Conservation (phyloP, 306 rosid genomes). For the Vicia villosa region DNA sequence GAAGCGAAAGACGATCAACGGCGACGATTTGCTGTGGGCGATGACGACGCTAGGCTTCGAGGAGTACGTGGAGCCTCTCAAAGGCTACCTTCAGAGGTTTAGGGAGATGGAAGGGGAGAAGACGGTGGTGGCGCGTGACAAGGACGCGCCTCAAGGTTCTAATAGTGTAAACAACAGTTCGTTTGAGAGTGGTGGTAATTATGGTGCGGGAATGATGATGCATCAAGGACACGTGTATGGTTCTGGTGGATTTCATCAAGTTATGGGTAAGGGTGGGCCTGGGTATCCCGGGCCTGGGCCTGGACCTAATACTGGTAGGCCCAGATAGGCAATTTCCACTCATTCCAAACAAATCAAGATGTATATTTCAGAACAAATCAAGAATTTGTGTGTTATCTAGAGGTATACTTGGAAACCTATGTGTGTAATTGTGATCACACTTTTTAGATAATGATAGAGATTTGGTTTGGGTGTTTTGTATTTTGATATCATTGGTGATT, state of each 20-base stretch:
- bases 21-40: constrained; percentile 94
- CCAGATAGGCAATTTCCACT: constrained; percentile 36
- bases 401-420: too few species aligned
- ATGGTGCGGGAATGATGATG: constrained; percentile 48
- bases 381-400: too few species aligned
- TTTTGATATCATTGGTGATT: too few species aligned
- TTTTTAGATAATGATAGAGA: too few species aligned
- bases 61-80: constrained; percentile 90
- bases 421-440: too few species aligned
- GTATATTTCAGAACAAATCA: too few species aligned
- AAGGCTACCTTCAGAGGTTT: constrained; percentile 73
- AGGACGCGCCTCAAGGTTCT: constrained; percentile 32
- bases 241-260: constrained; percentile 63
- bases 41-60: constrained; percentile 91
- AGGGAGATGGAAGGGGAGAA: constrained; percentile 90
- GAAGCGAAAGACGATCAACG: constrained; percentile 94
- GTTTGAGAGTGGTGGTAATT: constrained; percentile 39
- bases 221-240: constrained; percentile 83
- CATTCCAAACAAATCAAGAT: too few species aligned
- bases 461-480: too few species aligned
- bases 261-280: constrained; percentile 57
- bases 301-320: constrained; percentile 56
- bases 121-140: constrained; percentile 75
- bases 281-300: constrained; percentile 58
- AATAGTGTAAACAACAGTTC: constrained; percentile 24